Conservation (phyloP, 257 asterid species). For the Knoxia roxburghii region DNA sequence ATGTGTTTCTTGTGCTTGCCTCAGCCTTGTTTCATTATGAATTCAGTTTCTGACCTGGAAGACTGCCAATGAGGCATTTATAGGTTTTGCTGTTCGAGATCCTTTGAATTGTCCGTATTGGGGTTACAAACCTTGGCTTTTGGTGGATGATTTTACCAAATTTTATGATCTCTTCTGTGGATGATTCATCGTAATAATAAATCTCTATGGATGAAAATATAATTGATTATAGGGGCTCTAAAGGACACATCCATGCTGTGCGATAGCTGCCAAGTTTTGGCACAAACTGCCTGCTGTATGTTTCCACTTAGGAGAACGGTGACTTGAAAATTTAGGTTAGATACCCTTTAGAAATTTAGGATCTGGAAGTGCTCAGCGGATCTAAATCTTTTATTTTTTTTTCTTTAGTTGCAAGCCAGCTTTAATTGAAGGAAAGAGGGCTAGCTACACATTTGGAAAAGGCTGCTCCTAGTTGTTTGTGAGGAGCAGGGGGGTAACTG, state of each 20-base stretch:
- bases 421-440: background rate
- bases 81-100: background rate
- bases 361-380: background rate
- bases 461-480: background rate
- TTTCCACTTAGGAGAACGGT: background rate
- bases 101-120: slow-evolving; percentile 3
- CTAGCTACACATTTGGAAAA: background rate
- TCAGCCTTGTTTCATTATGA: background rate
- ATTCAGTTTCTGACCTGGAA: slow-evolving; percentile 7
- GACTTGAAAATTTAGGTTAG: slow-evolving; percentile 3
- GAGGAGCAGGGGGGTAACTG: too few species aligned
- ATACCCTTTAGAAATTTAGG: background rate
- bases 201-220: background rate
- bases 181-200: background rate
- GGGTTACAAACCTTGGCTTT: slow-evolving; percentile 5
- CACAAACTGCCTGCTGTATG: background rate
- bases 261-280: slow-evolving; percentile 3
- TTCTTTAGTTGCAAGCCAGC: background rate
- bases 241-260: background rate
- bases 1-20: slow-evolving; percentile 3
- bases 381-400: background rate
- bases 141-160: slow-evolving; percentile 14
- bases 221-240: slow-evolving; percentile 2
- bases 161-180: slow-evolving; percentile 2
- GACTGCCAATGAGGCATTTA: slow-evolving; percentile 1